phyloP scores from a whole-genome alignment of 2,329 filamentous ascomycete species.

The Furcasterigmium furcatum region DNA sequence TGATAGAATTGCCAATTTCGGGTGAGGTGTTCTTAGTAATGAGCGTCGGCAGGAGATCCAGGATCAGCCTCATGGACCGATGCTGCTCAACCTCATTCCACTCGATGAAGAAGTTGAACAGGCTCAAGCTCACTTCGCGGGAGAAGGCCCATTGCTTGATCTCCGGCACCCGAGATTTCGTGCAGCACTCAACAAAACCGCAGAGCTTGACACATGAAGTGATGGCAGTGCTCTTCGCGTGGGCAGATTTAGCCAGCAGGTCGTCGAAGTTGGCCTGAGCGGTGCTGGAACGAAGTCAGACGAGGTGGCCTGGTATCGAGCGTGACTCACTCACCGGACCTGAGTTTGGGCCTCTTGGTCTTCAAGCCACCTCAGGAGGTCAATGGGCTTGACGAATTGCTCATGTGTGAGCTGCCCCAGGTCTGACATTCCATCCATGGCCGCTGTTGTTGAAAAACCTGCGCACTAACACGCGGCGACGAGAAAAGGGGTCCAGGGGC shows the following conservation, averaged over 20 bases:
- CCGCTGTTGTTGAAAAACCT: not conserved
- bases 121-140: constrained; percentile 37
- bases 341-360: constrained; percentile 28
- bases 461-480: not conserved
- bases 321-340: constrained; percentile 25
- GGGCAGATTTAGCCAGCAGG: constrained; percentile 45
- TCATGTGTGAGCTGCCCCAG: constrained; percentile 5
- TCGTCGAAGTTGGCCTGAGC: constrained; percentile 41
- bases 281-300: constrained; percentile 13
- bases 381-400: constrained; percentile 27
- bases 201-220: constrained; percentile 59
- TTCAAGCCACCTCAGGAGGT: constrained; percentile 39
- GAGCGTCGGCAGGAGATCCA: constrained; percentile 54
- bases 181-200: constrained; percentile 58
- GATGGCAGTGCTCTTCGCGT: constrained; percentile 50
- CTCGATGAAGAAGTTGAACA: constrained; percentile 63
- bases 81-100: constrained; percentile 66
- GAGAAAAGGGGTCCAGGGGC: not conserved
- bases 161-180: constrained; percentile 40
- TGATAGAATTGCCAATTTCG: constrained; percentile 32
- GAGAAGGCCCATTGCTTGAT: constrained; percentile 51
- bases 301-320: not conserved
- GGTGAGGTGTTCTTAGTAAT: constrained; percentile 45
- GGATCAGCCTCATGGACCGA: constrained; percentile 58
- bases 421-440: not conserved